Evolutionary conservation across 805 yeast genomes (phyloP).

Genomic region (Ogataea pignaliae): DNA sequence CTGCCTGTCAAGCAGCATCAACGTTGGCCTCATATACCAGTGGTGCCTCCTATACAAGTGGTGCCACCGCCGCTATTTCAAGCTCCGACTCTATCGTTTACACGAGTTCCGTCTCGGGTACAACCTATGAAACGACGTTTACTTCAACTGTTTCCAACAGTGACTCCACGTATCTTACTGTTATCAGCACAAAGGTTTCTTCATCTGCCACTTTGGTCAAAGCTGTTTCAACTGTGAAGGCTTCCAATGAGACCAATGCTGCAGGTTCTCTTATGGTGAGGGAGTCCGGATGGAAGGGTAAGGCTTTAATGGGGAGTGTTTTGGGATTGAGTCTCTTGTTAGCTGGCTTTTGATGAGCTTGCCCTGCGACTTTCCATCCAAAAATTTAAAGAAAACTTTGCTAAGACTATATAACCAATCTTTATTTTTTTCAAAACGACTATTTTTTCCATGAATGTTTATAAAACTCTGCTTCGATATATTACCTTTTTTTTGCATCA

Average conservation of each 20-base stretch:
- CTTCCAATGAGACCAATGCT: conserved; percentile 16
- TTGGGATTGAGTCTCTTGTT: conserved; percentile 19
- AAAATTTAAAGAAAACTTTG: too few relatives aligned
- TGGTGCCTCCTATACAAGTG: not conserved
- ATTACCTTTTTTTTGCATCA: too few relatives aligned
- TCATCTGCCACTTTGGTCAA: conserved; percentile 13
- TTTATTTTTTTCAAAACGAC: too few relatives aligned
- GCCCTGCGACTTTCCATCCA: too few relatives aligned
- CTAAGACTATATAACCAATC: too few relatives aligned
- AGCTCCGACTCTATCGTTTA: not conserved
- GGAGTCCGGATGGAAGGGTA: conserved; percentile 17
- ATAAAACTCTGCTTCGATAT: too few relatives aligned
- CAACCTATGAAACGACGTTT: conserved; percentile 12
- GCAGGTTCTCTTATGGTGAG: conserved; percentile 7
- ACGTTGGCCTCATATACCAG: conserved; percentile 11
- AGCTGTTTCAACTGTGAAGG: conserved; percentile 15
- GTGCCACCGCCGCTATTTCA: not conserved
- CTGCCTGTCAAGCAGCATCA: conserved; percentile 25
- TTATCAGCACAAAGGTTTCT: conserved; percentile 11
- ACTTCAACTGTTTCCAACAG: conserved; percentile 6
- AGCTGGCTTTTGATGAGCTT: conserved; percentile 14
- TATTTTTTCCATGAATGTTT: too few relatives aligned
- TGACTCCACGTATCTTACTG: conserved; percentile 11
- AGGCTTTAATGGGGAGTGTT: conserved; percentile 17
- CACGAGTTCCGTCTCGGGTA: conserved; percentile 9